Evolutionary conservation across 495 filamentous ascomycete genomes (phyloP).

Genomic region (Penicillium parvum): DNA sequence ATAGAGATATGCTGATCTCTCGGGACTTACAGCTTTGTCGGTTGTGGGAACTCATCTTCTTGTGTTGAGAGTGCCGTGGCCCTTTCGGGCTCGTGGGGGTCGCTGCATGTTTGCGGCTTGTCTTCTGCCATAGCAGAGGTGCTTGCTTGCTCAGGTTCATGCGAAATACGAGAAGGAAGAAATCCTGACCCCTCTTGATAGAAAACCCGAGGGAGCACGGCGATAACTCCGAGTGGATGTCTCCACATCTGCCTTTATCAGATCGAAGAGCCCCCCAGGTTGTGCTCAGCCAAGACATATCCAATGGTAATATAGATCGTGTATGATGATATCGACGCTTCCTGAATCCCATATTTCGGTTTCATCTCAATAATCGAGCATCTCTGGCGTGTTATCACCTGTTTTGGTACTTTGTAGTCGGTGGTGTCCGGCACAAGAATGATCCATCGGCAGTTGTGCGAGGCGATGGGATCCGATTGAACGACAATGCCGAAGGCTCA

Average conservation of each 20-base stretch:
- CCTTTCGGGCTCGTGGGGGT: background rate
- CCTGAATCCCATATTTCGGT: too few species aligned
- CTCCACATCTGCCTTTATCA: slow-evolving; percentile 1
- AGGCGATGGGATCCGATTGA: background rate
- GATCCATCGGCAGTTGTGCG: slow-evolving; percentile 10
- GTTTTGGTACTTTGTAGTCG: too few species aligned
- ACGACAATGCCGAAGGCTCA: background rate
- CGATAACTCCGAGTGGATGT: background rate
- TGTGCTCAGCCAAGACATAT: background rate
- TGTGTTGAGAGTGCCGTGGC: slow-evolving; percentile 1
- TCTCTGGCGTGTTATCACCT: too few species aligned
- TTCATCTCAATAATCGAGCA: too few species aligned
- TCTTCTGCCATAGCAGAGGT: slow-evolving; percentile 3
- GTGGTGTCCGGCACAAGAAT: slow-evolving; percentile 2
- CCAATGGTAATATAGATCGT: too few species aligned
- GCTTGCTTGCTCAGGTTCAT: too few species aligned
- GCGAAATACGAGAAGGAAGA: background rate
- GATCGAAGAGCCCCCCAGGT: slow-evolving; percentile 5
- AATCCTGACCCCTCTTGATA: background rate
- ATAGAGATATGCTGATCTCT: background rate
- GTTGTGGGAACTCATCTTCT: slow-evolving; percentile 9
- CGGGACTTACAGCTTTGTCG: slow-evolving; percentile 11
- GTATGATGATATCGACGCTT: too few species aligned
- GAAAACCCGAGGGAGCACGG: background rate
- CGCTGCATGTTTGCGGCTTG: background rate